These are phyloP conservation scores for Chlorella vulgaris DNA, from an alignment of 139 green algal genomes.

Conservation along the genomic window DNA sequence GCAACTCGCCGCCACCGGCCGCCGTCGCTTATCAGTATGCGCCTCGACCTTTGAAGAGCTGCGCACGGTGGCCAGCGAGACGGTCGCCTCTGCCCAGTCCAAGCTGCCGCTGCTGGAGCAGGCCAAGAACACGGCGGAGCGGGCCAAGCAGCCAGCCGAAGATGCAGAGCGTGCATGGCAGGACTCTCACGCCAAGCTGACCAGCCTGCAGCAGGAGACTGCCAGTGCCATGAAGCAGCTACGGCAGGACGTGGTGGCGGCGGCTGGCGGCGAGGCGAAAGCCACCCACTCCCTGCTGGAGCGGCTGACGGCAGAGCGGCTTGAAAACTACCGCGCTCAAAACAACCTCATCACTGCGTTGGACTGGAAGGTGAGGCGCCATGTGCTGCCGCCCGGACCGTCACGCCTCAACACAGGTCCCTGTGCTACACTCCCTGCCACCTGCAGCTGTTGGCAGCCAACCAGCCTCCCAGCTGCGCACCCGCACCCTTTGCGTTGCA, in stretches of 20 bases:
- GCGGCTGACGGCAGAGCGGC: neutral
- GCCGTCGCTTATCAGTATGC: too few relatives aligned
- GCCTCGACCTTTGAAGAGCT: constrained; percentile 36
- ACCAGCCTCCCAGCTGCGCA: neutral
- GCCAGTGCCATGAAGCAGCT: neutral
- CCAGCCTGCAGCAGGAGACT: neutral
- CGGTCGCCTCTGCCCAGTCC: neutral
- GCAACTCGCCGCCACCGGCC: neutral
- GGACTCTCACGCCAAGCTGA: constrained; percentile 15
- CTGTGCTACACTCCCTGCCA: neutral
- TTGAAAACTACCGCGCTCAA: neutral
- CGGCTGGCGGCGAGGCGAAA: constrained; percentile 12
- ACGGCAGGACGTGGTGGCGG: neutral
- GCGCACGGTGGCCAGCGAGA: neutral
- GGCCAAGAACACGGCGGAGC: constrained; percentile 4
- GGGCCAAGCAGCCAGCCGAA: constrained; percentile 1
- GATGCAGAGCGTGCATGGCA: constrained; percentile 32
- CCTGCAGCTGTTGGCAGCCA: neutral
- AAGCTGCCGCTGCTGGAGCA: constrained; percentile 36
- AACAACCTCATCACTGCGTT: neutral
- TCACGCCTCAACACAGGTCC: neutral
- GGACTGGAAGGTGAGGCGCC: constrained; percentile 13
- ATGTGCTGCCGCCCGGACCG: neutral
- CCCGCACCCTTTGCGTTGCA: neutral
- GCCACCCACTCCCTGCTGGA: constrained; percentile 23